Percentiles rank a stretch among this genome's conserved stretches.
phyloP scores from a whole-genome alignment of 768 basidiomycete genomes.

The Fibroporia radiculosa region DNA sequence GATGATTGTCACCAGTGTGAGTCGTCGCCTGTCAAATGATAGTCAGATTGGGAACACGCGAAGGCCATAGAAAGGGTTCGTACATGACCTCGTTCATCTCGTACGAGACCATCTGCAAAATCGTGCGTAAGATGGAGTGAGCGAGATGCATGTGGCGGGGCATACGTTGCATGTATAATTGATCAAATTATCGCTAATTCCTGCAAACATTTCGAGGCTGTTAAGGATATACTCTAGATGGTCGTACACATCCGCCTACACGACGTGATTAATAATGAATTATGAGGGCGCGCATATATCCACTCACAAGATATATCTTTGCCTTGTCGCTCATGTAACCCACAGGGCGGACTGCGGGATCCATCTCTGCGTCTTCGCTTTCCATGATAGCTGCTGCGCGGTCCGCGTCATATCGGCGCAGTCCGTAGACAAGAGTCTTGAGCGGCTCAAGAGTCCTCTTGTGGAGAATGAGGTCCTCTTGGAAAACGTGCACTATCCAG shows the following conservation, averaged over 20 bases:
- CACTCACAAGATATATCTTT: conserved; percentile 51
- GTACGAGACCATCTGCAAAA: conserved; percentile 52
- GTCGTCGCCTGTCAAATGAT: conserved; percentile 22
- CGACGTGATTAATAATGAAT: background rate
- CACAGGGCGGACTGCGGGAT: conserved; percentile 22
- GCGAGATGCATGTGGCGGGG: conserved; percentile 1
- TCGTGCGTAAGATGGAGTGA: background rate
- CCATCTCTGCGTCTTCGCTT: conserved; percentile 6
- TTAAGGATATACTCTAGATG: conserved; percentile 62
- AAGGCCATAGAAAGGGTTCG: background rate
- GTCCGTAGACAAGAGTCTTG: conserved; percentile 52
- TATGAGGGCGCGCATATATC: background rate
- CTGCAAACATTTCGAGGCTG: conserved; percentile 63
- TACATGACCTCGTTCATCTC: conserved; percentile 66
- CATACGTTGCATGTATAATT: conserved; percentile 63
- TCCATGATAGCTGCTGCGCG: conserved; percentile 49
- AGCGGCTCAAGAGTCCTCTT: conserved; percentile 65
- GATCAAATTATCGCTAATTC: conserved; percentile 59
- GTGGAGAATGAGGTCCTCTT: conserved; percentile 60
- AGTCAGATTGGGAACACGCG: background rate
- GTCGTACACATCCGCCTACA: conserved; percentile 60
- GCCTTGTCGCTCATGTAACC: conserved; percentile 59
- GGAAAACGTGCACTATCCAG: conserved; percentile 55
- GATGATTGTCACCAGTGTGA: conserved; percentile 59
- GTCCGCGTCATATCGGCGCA: conserved; percentile 59